Evolutionary conservation across 1,139 yeast genomes (phyloP), one percentile per base, ranked within the genome.

Genomic region (Yamadazyma diospyri): DNA sequence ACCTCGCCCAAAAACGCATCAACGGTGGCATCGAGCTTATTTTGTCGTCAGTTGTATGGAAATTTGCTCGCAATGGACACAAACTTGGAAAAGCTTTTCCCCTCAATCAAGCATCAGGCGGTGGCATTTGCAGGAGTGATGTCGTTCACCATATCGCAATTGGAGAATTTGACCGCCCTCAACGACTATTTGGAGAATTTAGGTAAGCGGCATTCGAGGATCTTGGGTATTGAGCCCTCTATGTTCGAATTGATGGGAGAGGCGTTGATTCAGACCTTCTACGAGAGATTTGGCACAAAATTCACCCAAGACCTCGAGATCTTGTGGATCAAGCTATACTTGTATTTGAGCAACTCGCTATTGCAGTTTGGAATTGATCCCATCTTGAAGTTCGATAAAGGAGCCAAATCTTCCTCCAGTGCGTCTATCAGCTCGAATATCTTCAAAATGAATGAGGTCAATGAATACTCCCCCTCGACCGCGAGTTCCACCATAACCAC

Each of bases 171-270:
- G 42, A 34, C 53, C 14, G 47, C 45, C 22, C 62, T 84, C 46
- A 80, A 82, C 47, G 82, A 72, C 29, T 80, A 79, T 40, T 60
- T 85, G 32, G 65, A 64, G 32, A 72, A 74, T 31, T 60, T 85
- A 43, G 94, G 92, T 2, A 83, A 83, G 53, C 65, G 87, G 35
- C 95, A 85, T 53, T 64, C 87, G 4, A 64, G 95, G 41, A 78
- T 85, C 32, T 64, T 85, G 42, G 87, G 85, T 10, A 81, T 84
- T 31, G 88, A 81, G 43, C 77, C 86, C 0, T 70, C 72, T 6
- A 81, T 80, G 53, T 85, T 81, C 50, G 86, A 82, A 53, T 58
- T 81, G 29, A 81, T 86, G 81, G 95, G 95, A 2, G 77, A 77
- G 41, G 94, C 94, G 0, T 64, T 86, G 34, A 65, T 85, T 37